A percentile compares a stretch with the other conserved stretches of the same genome.
Conservation (phyloP, 768 basidiomycete species). For the Sarcodon sp. region DNA sequence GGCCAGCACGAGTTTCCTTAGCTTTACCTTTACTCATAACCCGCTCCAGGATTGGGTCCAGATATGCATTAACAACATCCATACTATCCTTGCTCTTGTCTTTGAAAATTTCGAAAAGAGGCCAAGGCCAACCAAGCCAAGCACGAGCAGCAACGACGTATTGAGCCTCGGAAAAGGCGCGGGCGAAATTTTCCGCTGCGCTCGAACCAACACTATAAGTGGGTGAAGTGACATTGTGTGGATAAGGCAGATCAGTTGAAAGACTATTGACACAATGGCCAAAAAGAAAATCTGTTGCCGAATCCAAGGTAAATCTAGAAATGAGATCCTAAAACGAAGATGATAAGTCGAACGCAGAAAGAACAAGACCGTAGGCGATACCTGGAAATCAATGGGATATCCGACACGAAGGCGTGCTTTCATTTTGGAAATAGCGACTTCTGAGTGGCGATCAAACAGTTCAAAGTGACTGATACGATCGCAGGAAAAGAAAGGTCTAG, state of each 20-base stretch:
- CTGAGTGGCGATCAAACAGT: constrained; percentile 11
- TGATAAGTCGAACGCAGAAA: neutral
- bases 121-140: constrained; percentile 35
- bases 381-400: constrained; percentile 8
- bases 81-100: constrained; percentile 33
- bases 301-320: constrained; percentile 46
- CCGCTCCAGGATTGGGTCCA: constrained; percentile 38
- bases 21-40: constrained; percentile 24
- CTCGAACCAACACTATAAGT: constrained; percentile 4
- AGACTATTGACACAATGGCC: constrained; percentile 33
- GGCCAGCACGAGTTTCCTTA: neutral
- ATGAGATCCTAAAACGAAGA: constrained; percentile 28
- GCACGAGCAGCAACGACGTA: constrained; percentile 22
- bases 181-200: constrained; percentile 24
- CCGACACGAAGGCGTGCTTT: constrained; percentile 6
- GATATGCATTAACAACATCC: constrained; percentile 34
- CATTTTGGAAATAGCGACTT: constrained; percentile 3
- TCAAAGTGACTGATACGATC: constrained; percentile 15
- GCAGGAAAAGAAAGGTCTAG: constrained; percentile 50
- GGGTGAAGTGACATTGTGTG: constrained; percentile 13
- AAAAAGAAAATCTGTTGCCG: constrained; percentile 47
- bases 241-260: constrained; percentile 33
- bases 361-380: neutral
- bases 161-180: constrained; percentile 40
- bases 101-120: constrained; percentile 36